These are phyloP conservation scores for Metarhizium anisopliae DNA, from an alignment of 2,329 filamentous ascomycete genomes.

Conservation along the genomic window DNA sequence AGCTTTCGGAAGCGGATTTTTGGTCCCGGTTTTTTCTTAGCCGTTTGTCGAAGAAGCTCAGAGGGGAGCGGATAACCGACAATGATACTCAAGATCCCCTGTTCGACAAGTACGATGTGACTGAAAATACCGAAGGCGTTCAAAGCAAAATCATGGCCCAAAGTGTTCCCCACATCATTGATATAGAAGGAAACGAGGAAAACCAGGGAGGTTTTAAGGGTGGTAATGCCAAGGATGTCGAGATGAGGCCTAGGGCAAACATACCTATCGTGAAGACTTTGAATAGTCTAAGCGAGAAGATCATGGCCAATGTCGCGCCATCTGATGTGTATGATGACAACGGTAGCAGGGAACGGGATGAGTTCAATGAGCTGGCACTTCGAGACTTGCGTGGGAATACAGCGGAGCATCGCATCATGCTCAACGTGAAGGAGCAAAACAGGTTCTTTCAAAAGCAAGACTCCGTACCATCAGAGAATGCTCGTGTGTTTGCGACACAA, in stretches of 20 bases:
- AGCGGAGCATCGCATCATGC: constrained; percentile 66
- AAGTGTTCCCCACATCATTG: constrained; percentile 79
- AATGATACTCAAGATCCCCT: constrained; percentile 67
- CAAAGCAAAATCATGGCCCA: constrained; percentile 47
- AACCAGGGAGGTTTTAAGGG: constrained; percentile 75
- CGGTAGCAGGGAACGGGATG: constrained; percentile 53
- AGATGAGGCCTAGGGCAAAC: constrained; percentile 77
- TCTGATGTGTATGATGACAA: constrained; percentile 61
- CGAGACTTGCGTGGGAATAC: constrained; percentile 70
- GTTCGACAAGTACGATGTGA: constrained; percentile 77
- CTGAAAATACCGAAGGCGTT: constrained; percentile 51
- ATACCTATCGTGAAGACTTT: constrained; percentile 83
- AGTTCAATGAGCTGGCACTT: constrained; percentile 66
- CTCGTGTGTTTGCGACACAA: constrained; percentile 55
- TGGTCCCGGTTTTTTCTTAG: constrained; percentile 94
- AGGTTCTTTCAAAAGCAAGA: constrained; percentile 64
- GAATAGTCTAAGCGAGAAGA: constrained; percentile 86
- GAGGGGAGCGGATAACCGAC: constrained; percentile 78
- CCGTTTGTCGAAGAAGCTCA: constrained; percentile 79
- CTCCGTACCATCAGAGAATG: constrained; percentile 35
- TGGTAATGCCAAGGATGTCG: constrained; percentile 81
- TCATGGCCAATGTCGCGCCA: constrained; percentile 79
- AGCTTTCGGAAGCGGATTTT: constrained; percentile 69
- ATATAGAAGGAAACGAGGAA: constrained; percentile 89
- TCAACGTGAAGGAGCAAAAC: constrained; percentile 83